phyloP scores from a whole-genome alignment of 2,329 filamentous ascomycete genomes.

The Fusarium pseudograminearum region DNA sequence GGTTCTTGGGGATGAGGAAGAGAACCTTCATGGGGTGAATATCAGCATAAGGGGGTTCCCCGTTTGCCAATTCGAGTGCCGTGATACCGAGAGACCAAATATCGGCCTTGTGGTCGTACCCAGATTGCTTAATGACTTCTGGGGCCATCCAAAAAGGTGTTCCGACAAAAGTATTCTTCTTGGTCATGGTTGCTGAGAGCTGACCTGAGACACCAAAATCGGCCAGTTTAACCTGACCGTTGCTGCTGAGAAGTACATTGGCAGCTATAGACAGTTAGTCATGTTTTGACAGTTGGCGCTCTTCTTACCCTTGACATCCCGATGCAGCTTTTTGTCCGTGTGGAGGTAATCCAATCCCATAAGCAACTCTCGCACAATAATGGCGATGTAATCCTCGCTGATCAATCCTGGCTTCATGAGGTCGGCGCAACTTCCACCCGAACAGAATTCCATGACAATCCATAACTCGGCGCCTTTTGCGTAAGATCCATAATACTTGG shows the following conservation, averaged over 20 bases:
- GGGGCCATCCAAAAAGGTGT: conserved; percentile 99
- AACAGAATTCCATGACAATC: conserved; percentile 99
- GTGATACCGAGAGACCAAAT: conserved; percentile 98
- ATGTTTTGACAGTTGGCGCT: background rate
- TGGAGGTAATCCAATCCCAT: conserved; percentile 94
- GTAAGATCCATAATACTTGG: conserved; percentile 97
- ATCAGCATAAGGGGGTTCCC: conserved; percentile 93
- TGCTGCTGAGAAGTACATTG: conserved; percentile 89
- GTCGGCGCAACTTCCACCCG: conserved; percentile 94
- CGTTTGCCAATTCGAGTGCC: conserved; percentile 88
- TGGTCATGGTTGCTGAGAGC: conserved; percentile 97
- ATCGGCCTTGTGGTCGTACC: conserved; percentile 97
- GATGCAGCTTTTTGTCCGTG: conserved; percentile 93
- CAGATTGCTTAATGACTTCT: conserved; percentile 98
- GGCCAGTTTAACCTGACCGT: conserved; percentile 95
- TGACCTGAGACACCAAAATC: conserved; percentile 98
- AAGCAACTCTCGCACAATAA: conserved; percentile 90
- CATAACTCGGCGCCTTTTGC: conserved; percentile 95
- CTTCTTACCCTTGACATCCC: conserved; percentile 88
- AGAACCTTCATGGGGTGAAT: conserved; percentile 99
- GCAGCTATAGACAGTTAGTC: conserved; percentile 70
- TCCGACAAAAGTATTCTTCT: conserved; percentile 99
- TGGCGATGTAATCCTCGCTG: conserved; percentile 95
- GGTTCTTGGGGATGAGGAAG: conserved; percentile 95
- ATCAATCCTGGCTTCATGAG: conserved; percentile 94